These are phyloP conservation scores for Poa annua DNA, from an alignment of 176 grass and related monocot genomes.

Conservation along the genomic window DNA sequence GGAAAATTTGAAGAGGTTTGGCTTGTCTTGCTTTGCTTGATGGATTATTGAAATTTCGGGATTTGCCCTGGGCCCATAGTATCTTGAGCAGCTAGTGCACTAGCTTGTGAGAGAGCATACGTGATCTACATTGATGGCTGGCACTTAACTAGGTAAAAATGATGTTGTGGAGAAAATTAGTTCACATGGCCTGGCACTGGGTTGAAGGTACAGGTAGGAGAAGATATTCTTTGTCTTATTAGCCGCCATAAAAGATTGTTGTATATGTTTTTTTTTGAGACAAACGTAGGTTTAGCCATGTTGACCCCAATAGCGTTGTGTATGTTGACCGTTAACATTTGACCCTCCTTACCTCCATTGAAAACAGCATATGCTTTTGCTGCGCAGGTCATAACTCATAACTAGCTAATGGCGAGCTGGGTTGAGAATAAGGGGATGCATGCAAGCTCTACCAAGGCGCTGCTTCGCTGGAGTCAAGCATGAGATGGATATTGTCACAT, in stretches of 20 bases:
- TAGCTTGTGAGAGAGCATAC: constrained; percentile 38
- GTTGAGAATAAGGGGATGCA: neutral
- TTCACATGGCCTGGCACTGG: constrained; percentile 46
- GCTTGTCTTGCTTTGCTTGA: constrained; percentile 39
- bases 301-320: neutral
- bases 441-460: neutral
- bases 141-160: constrained; percentile 25
- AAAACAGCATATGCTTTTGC: neutral
- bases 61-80: constrained; percentile 50
- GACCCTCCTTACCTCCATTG: neutral
- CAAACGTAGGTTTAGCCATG: too few relatives aligned
- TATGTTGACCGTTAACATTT: neutral
- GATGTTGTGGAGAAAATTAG: neutral
- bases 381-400: neutral
- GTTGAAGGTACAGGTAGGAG: constrained; percentile 31
- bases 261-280: too few relatives aligned
- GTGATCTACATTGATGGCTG: constrained; percentile 38
- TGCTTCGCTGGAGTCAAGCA: neutral
- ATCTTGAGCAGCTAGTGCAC: constrained; percentile 41
- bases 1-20: constrained; percentile 17
- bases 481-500: neutral
- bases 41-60: constrained; percentile 45
- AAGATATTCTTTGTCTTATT: constrained; percentile 28
- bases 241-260: neutral
- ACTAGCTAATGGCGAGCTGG: neutral